Conservation (phyloP, 345 rosid genomes). For the Hypericum perforatum region DNA sequence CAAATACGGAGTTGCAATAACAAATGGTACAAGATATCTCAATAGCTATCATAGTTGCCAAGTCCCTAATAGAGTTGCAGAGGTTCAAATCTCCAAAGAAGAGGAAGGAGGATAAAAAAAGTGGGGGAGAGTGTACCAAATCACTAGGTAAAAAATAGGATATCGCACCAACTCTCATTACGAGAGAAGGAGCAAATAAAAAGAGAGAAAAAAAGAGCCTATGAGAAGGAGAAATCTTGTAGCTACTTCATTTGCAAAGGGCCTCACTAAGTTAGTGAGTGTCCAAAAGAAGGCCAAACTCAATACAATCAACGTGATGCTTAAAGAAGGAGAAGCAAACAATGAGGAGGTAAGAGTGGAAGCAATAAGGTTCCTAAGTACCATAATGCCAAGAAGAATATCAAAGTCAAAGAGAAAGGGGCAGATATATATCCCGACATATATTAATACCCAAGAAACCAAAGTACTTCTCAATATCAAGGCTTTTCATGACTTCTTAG, state of each 20-base stretch:
- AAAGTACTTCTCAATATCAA: background rate
- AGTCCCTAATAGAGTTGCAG: background rate
- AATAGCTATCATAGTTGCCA: background rate
- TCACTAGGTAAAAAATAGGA: no score
- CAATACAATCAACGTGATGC: background rate
- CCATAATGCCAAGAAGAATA: background rate
- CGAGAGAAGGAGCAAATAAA: background rate
- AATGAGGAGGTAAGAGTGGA: background rate
- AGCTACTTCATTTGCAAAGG: conserved; percentile 1
- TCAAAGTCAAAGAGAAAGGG: background rate
- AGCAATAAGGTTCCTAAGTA: background rate
- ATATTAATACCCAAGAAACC: background rate
- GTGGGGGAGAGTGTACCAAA: no score
- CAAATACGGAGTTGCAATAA: background rate
- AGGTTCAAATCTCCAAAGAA: background rate
- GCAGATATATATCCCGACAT: background rate
- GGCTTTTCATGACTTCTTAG: background rate
- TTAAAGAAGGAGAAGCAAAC: background rate
- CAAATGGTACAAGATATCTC: background rate
- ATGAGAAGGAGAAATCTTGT: no score
- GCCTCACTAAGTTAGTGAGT: no score
- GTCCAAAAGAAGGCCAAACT: no score
- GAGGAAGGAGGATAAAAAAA: background rate
- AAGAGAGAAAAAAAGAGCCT: no score
- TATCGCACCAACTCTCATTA: no score